These are phyloP conservation scores for Gastrodia elata DNA, from an alignment of 106 monocot species.

Conservation along the genomic window DNA sequence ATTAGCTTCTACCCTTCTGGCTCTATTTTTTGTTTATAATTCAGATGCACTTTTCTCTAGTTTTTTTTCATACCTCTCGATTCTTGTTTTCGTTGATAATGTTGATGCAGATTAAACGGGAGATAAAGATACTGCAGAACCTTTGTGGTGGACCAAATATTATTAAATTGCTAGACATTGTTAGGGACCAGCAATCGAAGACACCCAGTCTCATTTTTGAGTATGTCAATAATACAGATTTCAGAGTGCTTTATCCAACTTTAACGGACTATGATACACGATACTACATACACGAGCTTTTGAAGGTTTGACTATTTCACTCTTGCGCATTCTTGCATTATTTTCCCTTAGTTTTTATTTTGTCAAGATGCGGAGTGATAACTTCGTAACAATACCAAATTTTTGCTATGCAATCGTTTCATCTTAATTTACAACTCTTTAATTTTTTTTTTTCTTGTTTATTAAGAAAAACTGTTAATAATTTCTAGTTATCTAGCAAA, in stretches of 20 bases:
- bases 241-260: slow-evolving; percentile 88
- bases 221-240: slow-evolving; percentile 84
- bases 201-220: slow-evolving; percentile 94
- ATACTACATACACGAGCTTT: slow-evolving; percentile 82
- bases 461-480: background rate
- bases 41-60: background rate
- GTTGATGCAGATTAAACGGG: slow-evolving; percentile 75
- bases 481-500: background rate
- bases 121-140: slow-evolving; percentile 95
- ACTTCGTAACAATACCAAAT: background rate
- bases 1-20: background rate
- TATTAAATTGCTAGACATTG: slow-evolving; percentile 80
- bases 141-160: slow-evolving; percentile 88
- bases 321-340: background rate
- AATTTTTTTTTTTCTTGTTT: background rate
- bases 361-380: background rate
- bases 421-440: background rate
- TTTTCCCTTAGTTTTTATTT: background rate
- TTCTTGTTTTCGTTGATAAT: slow-evolving; percentile 6
- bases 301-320: slow-evolving; percentile 49
- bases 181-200: slow-evolving; percentile 89
- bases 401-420: background rate
- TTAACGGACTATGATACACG: slow-evolving; percentile 71
- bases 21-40: background rate
- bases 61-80: background rate